Evolutionary conservation across 371 early-diverging fungal genomes (phyloP), one percentile per base, ranked within the genome.

Genomic region (Rhizopus delemar): DNA sequence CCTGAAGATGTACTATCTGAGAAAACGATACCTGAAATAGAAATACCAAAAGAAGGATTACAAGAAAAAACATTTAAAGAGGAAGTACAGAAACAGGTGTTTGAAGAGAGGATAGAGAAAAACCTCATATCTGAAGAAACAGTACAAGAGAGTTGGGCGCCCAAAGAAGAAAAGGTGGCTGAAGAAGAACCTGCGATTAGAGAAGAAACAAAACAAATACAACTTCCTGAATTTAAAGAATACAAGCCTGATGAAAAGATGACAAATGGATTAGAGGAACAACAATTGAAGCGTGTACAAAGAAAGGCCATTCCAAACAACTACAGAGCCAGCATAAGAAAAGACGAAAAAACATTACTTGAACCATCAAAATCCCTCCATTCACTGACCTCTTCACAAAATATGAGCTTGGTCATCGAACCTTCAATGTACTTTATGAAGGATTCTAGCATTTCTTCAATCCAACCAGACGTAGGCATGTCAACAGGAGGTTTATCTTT

Each of bases 371-470:
- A 41, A 16, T 28, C 29, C 15, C 70, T 16, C 52, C 59, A 1
- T 43, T 69, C 3, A 51, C 66, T 5, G 51, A 59, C 7, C 65
- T 66, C 9, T 62, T 66, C 39, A 62, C 62, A 3, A 48, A 51
- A n/a, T n/a, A 53, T 0, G 46, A 52, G 22, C 22, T 22, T 22
- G 22, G 22, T 22, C 22, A 22, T 22, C 22, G 22, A 22, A 22
- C 22, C 22, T 22, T 22, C 22, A 22, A 22, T 22, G 22, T 22
- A 22, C 22, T 22, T 22, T 22, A 22, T 22, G 22, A 22, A 22
- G 22, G 22, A 22, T 22, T 22, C 43, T 43, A 53, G 51, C 57
- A 46, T 41, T 56, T 32, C 46, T 50, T 51, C 16, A 51, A 28
- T 46, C 41, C n/a, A 45, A 35, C 46, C 46, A 45, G 28, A 13